Conservation (phyloP, 2,329 filamentous ascomycete genomes). For the Aurifilum marmelostoma region DNA sequence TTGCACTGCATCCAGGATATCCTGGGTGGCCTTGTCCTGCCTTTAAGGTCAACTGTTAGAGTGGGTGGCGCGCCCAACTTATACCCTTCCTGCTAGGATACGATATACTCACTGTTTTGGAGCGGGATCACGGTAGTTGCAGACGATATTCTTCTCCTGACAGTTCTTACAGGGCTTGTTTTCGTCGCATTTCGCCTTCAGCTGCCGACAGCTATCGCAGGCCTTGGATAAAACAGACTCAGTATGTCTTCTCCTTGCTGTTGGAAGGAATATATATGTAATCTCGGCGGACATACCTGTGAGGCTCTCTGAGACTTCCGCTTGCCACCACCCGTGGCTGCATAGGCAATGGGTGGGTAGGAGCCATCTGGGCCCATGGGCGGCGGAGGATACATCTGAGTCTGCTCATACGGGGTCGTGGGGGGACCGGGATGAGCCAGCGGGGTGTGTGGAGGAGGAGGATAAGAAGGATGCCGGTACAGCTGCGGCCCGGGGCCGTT, state of each 20-base stretch:
- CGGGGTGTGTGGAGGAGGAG: conserved; percentile 46
- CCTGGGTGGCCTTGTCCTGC: conserved; percentile 63
- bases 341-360: conserved; percentile 46
- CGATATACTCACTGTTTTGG: conserved; percentile 76
- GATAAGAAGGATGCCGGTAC: conserved; percentile 47
- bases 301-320: conserved; percentile 68
- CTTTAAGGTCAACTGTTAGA: conserved; percentile 37
- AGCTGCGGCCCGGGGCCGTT: conserved; percentile 48
- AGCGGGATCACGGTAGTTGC: conserved; percentile 87
- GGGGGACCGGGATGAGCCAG: conserved; percentile 35
- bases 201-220: conserved; percentile 84
- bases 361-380: conserved; percentile 43
- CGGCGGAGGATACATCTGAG: conserved; percentile 35
- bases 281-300: conserved; percentile 49
- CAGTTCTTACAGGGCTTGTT: conserved; percentile 83
- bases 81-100: too few species aligned
- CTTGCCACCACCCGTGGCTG: conserved; percentile 44
- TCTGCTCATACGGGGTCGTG: conserved; percentile 40
- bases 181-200: conserved; percentile 93
- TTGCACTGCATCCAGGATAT: conserved; percentile 61
- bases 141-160: conserved; percentile 81
- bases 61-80: neutral
- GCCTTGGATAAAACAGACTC: conserved; percentile 59
- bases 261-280: conserved; percentile 2
- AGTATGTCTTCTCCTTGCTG: neutral